Base-by-base conservation (phyloP, 108 stramenopile genomes). In the Stephanodiscus minutulus region DNA sequence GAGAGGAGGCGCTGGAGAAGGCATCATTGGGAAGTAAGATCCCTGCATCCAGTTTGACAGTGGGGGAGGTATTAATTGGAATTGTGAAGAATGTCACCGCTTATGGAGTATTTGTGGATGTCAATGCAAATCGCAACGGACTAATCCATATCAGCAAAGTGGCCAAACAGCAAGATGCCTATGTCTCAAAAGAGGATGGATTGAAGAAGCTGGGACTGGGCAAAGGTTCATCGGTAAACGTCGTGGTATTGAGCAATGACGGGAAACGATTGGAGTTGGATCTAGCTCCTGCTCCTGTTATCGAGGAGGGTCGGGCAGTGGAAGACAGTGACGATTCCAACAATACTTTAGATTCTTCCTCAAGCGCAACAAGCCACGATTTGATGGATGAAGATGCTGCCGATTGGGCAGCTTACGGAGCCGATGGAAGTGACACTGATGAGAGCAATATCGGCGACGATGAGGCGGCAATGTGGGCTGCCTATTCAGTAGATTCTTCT, bases 121-220 rank as follows among this genome's bases (percentile, higher is more conserved):
- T 93, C 7, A 89, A 88, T 66, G 91, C 89, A 7, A 90, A 90
- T 83, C 80, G 89, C 68, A 79, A 72, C 29, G 91, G 91, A 27
- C 64, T 93, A 56, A 56, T 93, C 25, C 91, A 93, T 68, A 90
- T 93, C 0, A 71, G 49, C 54, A 87, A 73, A 61, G 86, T 93
- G 31, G 86, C 87, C 6, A 72, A 80, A 41, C 55, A 85, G 11
- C 73, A 74, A 59, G 60, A 74, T 49, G 29, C 54, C 22, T 93
- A 79, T 54, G 72, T 93, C 37, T 64, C 87, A 59, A 87, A 87
- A 69, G 83, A 83, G 49, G 70, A 82, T 44, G 91, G 91, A 33
- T 58, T 93, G 21, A 72, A 88, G 71, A 70, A 64, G 10, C 76
- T 80, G 33, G 91, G 91, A 17, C 41, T 93, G 7, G 79, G 76